These are phyloP conservation scores for Pichia sp. DNA, from an alignment of 1,139 yeast species.

Conservation along the genomic window DNA sequence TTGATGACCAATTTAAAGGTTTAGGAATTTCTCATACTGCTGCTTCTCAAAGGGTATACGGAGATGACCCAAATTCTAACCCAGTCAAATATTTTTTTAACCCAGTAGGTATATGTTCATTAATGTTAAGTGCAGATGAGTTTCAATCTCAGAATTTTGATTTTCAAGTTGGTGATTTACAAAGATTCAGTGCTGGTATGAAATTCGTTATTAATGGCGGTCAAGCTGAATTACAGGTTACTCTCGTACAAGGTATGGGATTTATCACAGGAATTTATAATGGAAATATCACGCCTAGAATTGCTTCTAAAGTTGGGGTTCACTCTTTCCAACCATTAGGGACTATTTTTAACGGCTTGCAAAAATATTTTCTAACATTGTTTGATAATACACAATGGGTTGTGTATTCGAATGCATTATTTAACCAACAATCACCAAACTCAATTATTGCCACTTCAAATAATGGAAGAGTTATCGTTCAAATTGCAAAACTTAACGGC, in stretches of 20 bases:
- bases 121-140: conserved; percentile 27
- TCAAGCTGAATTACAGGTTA: conserved; percentile 24
- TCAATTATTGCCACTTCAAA: conserved; percentile 39
- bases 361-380: conserved; percentile 26
- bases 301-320: conserved; percentile 63
- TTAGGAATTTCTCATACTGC: conserved; percentile 64
- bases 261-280: conserved; percentile 58
- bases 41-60: conserved; percentile 57
- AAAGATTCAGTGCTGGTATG: conserved; percentile 28
- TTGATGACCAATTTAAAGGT: conserved; percentile 39
- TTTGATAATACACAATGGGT: conserved; percentile 42
- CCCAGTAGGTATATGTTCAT: conserved; percentile 32
- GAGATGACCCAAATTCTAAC: conserved; percentile 40
- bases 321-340: conserved; percentile 33
- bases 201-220: conserved; percentile 17
- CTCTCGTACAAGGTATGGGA: conserved; percentile 66
- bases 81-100: conserved; percentile 31
- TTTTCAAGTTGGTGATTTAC: conserved; percentile 27
- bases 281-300: conserved; percentile 42
- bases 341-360: conserved; percentile 27
- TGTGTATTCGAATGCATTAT: conserved; percentile 36
- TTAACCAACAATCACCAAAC: conserved; percentile 46
- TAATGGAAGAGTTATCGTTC: conserved; percentile 32
- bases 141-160: conserved; percentile 20
- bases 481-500: conserved; percentile 35